A percentile compares a stretch with the other conserved stretches of the same genome.
These are phyloP conservation scores for Stagonosporopsis vannaccii DNA, from an alignment of 2,329 filamentous ascomycete species.

Conservation along the genomic window DNA sequence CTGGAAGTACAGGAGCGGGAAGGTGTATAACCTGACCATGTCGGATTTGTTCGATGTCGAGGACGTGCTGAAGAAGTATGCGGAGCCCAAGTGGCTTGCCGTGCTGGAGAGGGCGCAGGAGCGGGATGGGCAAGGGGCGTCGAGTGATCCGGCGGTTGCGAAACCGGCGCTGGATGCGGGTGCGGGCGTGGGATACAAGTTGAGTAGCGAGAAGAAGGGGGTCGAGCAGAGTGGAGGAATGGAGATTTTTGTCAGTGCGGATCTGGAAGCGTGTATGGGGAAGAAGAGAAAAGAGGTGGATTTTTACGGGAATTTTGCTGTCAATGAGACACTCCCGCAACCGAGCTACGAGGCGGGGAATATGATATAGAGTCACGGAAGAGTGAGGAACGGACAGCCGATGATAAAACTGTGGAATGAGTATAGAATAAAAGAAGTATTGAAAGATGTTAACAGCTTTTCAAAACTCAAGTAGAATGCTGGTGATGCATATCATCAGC, in stretches of 20 bases:
- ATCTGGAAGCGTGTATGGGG: slow-evolving; percentile 44
- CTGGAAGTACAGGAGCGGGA: slow-evolving; percentile 44
- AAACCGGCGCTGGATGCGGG: slow-evolving; percentile 21
- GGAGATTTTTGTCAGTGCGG: slow-evolving; percentile 45
- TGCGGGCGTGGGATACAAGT: slow-evolving; percentile 45
- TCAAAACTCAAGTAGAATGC: neutral
- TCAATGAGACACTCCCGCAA: slow-evolving; percentile 44
- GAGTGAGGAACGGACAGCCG: neutral
- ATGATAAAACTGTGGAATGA: neutral
- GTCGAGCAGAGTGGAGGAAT: slow-evolving; percentile 46
- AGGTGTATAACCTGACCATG: slow-evolving; percentile 45
- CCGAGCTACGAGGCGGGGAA: slow-evolving; percentile 39
- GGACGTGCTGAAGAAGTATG: slow-evolving; percentile 44
- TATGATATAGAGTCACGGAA: slow-evolving; percentile 33
- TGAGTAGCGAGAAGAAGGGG: slow-evolving; percentile 42
- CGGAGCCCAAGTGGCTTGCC: slow-evolving; percentile 41
- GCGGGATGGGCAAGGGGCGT: neutral
- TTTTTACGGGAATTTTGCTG: slow-evolving; percentile 47
- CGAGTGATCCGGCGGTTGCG: slow-evolving; percentile 19
- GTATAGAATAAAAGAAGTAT: neutral
- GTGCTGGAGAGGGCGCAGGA: slow-evolving; percentile 21
- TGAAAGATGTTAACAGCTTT: too few species aligned
- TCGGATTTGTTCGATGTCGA: slow-evolving; percentile 47
- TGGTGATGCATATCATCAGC: too few species aligned
- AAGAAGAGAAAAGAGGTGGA: slow-evolving; percentile 39